Percentiles rank a stretch among this genome's conserved stretches.
Conservation (phyloP, 176 grass and related monocot genomes). For the Triticum aestivum region DNA sequence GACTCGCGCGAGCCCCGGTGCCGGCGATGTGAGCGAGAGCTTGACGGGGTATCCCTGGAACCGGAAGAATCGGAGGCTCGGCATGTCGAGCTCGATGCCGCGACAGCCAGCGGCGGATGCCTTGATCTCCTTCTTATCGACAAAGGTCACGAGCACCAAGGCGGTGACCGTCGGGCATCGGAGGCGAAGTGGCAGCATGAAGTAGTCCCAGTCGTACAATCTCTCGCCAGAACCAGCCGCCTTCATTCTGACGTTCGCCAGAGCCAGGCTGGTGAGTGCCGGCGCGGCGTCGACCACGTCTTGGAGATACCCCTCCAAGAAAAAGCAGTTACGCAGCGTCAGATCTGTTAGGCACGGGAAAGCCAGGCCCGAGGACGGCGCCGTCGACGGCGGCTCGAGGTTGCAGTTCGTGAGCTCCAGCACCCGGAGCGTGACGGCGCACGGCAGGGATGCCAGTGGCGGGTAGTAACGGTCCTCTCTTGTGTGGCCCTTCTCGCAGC, state of each 20-base stretch:
- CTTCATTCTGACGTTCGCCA: background rate
- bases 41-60: background rate
- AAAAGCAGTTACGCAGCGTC: background rate
- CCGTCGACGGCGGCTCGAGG: background rate
- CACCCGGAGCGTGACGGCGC: background rate
- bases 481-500: accelerated
- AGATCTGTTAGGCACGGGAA: background rate
- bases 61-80: background rate
- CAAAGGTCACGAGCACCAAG: background rate
- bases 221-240: background rate
- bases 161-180: background rate
- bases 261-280: background rate
- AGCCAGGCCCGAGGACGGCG: background rate
- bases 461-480: background rate
- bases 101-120: background rate
- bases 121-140: background rate
- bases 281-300: background rate
- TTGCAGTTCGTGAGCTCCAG: background rate
- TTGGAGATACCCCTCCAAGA: background rate
- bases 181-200: background rate
- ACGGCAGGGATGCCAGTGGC: background rate
- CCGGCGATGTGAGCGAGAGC: background rate
- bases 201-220: too few species aligned
- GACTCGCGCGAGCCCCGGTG: background rate
- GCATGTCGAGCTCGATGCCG: background rate